Conservation (phyloP, 2,329 filamentous ascomycete species). For the Aureobasidium lini region DNA sequence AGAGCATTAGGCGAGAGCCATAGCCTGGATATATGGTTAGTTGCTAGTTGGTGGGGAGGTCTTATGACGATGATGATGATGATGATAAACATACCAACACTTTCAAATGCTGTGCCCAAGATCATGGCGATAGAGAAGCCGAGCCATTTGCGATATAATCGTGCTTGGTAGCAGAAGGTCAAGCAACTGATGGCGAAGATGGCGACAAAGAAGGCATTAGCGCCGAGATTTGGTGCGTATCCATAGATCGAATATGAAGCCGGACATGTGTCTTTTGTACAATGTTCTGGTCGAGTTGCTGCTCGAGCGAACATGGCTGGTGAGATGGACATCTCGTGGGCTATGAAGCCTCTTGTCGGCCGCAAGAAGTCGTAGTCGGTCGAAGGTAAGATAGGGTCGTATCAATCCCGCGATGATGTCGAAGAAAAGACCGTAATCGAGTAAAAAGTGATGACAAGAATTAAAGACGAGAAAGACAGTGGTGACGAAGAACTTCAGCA, state of each 20-base stretch:
- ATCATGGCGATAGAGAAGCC: slow-evolving; percentile 36
- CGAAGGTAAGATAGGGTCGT: neutral
- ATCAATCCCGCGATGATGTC: accelerated
- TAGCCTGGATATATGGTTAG: slow-evolving; percentile 25
- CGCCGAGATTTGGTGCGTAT: slow-evolving; percentile 31
- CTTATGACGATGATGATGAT: neutral
- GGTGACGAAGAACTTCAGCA: neutral
- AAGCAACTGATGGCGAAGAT: slow-evolving; percentile 28
- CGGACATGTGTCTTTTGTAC: slow-evolving; percentile 7
- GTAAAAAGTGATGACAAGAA: neutral
- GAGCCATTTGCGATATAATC: slow-evolving; percentile 27
- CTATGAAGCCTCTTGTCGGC: neutral
- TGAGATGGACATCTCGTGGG: neutral
- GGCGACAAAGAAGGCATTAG: slow-evolving; percentile 34
- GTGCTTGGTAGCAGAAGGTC: slow-evolving; percentile 27
- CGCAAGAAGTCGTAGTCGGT: too few relatives aligned
- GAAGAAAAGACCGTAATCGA: neutral
- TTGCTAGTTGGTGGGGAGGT: too few relatives aligned
- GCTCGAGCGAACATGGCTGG: neutral
- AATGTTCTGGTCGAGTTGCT: neutral
- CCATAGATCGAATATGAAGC: slow-evolving; percentile 18
- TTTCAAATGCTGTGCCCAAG: slow-evolving; percentile 36
- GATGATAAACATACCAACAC: slow-evolving; percentile 22
- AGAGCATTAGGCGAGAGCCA: slow-evolving; percentile 34
- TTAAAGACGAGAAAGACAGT: neutral